Base-by-base conservation (phyloP, 495 filamentous ascomycete species). In the Penicillium arizonense region DNA sequence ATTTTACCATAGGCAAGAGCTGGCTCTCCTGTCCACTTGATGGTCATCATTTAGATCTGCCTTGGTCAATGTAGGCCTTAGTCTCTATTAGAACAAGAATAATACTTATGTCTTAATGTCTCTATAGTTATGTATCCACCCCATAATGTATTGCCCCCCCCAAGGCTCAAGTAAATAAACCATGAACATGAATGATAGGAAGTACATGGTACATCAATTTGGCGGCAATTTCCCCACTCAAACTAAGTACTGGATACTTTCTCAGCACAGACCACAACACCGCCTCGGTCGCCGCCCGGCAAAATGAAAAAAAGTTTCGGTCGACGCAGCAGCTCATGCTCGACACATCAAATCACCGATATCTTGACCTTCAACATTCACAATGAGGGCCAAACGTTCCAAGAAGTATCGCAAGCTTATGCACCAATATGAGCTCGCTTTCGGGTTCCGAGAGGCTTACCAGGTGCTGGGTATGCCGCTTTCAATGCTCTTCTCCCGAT, bases 321-420 rank as follows among this genome's bases (percentile, higher is more conserved):
- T 55, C 46, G 47, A 50, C 48, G 44, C 35, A 34, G 39, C 56
- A 58, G 44, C 47, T 45, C 34, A 21, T 45, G 50, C 28, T 36
- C 32, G 21, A 13, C 45, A 53, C 53, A 30, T 50, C 32, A 49
- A 55, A 59, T 50, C 43, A 47, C 34, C 53, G 56, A 64, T 55
- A 48, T 39, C 28, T 49, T 44, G 35, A 54, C 39, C 36, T n/a
- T 21, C 34, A 58, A 35, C 50, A 36, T 58, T 50, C 60, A 82
- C 66, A 55, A 96, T 96, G 90, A 83, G 88, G 63, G 91, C 89
- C 52, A 97, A 97, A 70, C 85, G 94, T 55, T 86, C 88, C 6
- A 98, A 97, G 76, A 88, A 91, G 67, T 98, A 97, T 72, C 86
- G 90, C 64, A 96, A 96, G 84, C 81, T 97, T 52, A 97, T 99